These are phyloP conservation scores for Bretschneidera sinensis DNA, from an alignment of 345 rosid genomes.

Conservation along the genomic window DNA sequence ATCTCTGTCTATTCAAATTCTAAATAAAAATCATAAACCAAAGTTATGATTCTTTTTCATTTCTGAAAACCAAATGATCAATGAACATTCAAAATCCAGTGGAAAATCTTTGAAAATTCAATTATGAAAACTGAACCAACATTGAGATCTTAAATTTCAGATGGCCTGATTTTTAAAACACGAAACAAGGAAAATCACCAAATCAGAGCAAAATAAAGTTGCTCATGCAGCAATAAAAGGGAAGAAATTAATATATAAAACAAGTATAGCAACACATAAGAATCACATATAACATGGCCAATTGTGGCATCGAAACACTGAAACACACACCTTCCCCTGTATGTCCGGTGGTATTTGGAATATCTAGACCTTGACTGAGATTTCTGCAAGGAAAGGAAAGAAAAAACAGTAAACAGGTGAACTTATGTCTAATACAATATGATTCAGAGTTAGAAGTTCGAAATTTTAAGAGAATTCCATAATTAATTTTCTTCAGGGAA, in stretches of 20 bases:
- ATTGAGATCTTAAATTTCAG: neutral
- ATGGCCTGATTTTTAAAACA: conserved; percentile 5
- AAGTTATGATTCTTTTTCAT: too few relatives aligned
- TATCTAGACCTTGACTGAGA: conserved; percentile 38
- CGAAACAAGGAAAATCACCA: neutral
- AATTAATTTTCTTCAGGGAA: neutral
- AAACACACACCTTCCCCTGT: conserved; percentile 34
- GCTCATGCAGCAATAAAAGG: neutral
- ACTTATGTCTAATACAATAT: neutral
- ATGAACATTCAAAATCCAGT: too few relatives aligned
- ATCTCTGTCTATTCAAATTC: too few relatives aligned
- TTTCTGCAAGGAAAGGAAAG: conserved; percentile 37
- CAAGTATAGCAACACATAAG: neutral
- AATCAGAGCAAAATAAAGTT: neutral
- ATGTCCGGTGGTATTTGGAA: conserved; percentile 26
- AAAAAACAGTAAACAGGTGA: conserved; percentile 10
- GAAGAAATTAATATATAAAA: conserved; percentile 2
- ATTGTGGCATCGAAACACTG: conserved; percentile 17
- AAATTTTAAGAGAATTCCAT: too few relatives aligned
- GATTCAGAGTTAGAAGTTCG: too few relatives aligned
- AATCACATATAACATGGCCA: conserved; percentile 5
- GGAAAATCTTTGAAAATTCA: too few relatives aligned
- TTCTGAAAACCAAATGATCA: too few relatives aligned
- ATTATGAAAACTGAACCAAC: too few relatives aligned
- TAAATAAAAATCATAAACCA: too few relatives aligned